phyloP scores from a whole-genome alignment of 257 asterid species.

The Lycium barbarum region DNA sequence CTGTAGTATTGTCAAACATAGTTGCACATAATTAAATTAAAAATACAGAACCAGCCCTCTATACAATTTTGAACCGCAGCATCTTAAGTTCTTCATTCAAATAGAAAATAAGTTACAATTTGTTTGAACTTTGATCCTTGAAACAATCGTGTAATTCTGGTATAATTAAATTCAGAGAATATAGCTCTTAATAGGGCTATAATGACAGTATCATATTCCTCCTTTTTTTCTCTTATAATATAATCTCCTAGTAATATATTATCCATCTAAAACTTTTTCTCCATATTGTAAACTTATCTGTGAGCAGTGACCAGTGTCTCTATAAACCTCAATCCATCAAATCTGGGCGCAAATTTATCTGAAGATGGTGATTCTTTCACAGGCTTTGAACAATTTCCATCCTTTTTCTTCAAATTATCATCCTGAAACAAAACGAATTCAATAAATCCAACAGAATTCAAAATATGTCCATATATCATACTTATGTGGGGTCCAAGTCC shows the following conservation, averaged over 20 bases:
- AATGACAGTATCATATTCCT: not conserved
- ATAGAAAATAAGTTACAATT: not conserved
- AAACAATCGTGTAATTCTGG: not conserved
- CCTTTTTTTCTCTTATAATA: not conserved
- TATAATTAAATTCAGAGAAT: not conserved
- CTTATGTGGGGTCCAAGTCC: not conserved
- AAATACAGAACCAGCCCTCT: not conserved
- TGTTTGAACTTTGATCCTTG: not conserved
- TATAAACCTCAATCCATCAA: conserved; percentile 37
- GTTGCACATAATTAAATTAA: not conserved
- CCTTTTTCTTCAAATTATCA: not conserved
- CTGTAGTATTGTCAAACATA: not conserved
- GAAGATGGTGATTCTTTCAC: conserved; percentile 7
- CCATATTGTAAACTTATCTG: not conserved
- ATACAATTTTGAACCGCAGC: not conserved
- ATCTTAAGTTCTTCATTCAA: not conserved
- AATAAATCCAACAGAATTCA: too few relatives aligned
- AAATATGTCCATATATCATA: too few relatives aligned
- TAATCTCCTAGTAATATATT: not conserved
- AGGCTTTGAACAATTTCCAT: not conserved
- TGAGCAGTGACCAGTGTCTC: conserved; percentile 37
- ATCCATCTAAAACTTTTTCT: not conserved
- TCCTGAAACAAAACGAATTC: not conserved
- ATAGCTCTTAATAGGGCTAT: not conserved
- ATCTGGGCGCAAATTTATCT: conserved; percentile 36